Evolutionary conservation across 148 eudicot species (phyloP).

Genomic region (Persicaria maculosa): DNA sequence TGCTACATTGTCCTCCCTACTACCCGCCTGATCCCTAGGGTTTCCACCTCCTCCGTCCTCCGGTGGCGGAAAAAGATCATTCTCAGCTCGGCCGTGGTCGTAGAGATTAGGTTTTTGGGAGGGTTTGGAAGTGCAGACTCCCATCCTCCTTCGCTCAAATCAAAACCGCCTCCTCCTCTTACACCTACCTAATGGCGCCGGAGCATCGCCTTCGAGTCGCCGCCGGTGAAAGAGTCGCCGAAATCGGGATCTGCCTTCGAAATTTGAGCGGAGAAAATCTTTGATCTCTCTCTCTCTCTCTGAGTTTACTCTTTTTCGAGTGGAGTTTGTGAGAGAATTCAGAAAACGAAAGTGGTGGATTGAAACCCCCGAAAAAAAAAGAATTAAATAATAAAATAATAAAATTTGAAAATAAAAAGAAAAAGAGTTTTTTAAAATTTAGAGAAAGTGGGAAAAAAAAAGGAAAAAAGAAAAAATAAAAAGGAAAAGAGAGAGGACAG

Average conservation of each 20-base stretch:
- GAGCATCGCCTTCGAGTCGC: background rate
- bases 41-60: background rate
- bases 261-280: background rate
- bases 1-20: slow-evolving; percentile 15
- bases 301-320: slow-evolving; percentile 6
- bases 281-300: slow-evolving; percentile 5
- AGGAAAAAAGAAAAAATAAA: background rate
- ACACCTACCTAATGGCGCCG: background rate
- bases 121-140: slow-evolving; percentile 47
- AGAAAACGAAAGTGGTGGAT: slow-evolving; percentile 11
- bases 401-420: slow-evolving; percentile 4
- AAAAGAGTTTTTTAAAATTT: slow-evolving; percentile 9
- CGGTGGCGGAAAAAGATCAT: slow-evolving; percentile 9
- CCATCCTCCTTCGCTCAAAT: slow-evolving; percentile 27
- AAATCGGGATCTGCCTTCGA: slow-evolving; percentile 10
- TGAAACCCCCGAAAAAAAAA: slow-evolving; percentile 7
- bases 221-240: background rate
- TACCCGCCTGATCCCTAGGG: slow-evolving; percentile 11
- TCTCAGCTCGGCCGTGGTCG: background rate
- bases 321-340: background rate
- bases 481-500: slow-evolving; percentile 5
- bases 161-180: slow-evolving; percentile 3
- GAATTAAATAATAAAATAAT: background rate
- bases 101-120: slow-evolving; percentile 20
- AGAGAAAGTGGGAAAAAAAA: background rate